These are phyloP conservation scores for Xylaria curta DNA, from an alignment of 495 filamentous ascomycete genomes.

Conservation along the genomic window DNA sequence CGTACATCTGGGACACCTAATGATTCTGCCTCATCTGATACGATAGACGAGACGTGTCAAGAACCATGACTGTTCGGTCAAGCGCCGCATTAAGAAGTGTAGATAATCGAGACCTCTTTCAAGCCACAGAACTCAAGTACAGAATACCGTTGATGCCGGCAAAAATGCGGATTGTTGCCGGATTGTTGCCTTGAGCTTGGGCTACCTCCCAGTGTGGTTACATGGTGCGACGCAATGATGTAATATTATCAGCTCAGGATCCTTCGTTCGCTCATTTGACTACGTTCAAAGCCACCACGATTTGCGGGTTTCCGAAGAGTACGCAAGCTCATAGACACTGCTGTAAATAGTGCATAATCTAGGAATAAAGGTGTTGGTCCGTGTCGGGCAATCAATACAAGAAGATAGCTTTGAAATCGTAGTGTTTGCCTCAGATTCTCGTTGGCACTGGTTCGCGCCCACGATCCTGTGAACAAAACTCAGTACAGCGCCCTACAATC, in stretches of 20 bases:
- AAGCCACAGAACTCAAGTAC: neutral
- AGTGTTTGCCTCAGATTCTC: neutral
- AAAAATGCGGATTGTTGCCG: neutral
- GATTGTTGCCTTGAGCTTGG: neutral
- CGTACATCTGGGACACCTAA: neutral
- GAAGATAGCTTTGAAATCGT: neutral
- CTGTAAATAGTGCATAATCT: neutral
- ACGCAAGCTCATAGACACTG: neutral
- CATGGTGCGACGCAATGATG: neutral
- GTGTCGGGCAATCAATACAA: neutral
- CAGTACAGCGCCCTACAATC: neutral
- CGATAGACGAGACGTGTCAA: neutral
- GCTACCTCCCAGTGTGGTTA: neutral
- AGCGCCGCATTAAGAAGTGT: neutral
- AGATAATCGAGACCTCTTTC: neutral
- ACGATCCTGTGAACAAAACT: neutral
- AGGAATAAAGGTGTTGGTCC: neutral
- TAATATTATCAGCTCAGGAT: neutral
- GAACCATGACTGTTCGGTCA: neutral
- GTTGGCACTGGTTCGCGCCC: neutral
- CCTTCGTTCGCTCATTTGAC: neutral
- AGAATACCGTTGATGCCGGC: neutral
- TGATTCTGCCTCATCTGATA: neutral
- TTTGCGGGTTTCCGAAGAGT: neutral
- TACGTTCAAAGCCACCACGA: neutral